Percentiles rank a stretch among this genome's conserved stretches.
Conservation (phyloP, 1,284 basidiomycete species). For the Erythrobasidium hasegawianum region DNA sequence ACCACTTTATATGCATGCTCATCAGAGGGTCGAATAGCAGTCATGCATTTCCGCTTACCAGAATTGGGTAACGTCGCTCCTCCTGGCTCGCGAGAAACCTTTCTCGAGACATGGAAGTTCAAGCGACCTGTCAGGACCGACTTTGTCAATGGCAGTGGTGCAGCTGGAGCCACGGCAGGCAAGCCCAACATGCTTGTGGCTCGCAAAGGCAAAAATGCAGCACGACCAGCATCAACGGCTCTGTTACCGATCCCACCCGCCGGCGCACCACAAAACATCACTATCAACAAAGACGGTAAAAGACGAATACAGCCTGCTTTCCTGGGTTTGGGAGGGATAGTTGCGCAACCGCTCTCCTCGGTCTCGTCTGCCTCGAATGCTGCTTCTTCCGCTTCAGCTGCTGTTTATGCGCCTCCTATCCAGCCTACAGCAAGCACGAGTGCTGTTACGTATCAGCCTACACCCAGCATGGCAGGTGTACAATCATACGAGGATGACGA, state of each 20-base stretch:
- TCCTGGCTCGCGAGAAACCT: slow-evolving; percentile 66
- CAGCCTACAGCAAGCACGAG: background rate
- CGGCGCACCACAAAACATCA: slow-evolving; percentile 47
- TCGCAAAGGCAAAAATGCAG: slow-evolving; percentile 44
- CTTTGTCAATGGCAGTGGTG: slow-evolving; percentile 7
- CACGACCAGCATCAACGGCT: slow-evolving; percentile 17
- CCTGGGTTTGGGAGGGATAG: slow-evolving; percentile 38
- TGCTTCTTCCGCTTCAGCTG: background rate
- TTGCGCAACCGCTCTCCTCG: slow-evolving; percentile 18
- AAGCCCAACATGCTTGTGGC: slow-evolving; percentile 46
- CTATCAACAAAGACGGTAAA: slow-evolving; percentile 50
- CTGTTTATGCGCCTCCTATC: background rate
- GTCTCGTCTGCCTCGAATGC: background rate
- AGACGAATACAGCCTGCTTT: slow-evolving; percentile 50
- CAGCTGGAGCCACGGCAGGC: slow-evolving; percentile 34
- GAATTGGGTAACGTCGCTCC: slow-evolving; percentile 82
- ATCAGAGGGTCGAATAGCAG: slow-evolving; percentile 88
- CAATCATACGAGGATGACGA: background rate
- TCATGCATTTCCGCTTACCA: slow-evolving; percentile 71
- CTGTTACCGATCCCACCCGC: slow-evolving; percentile 22
- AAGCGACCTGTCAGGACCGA: slow-evolving; percentile 36
- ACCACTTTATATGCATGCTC: slow-evolving; percentile 89
- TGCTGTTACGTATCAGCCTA: background rate
- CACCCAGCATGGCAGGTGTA: background rate
- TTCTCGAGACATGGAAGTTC: slow-evolving; percentile 75